phyloP scores from a whole-genome alignment of 176 grass and related monocot genomes.

The Thinopyrum elongatum region DNA sequence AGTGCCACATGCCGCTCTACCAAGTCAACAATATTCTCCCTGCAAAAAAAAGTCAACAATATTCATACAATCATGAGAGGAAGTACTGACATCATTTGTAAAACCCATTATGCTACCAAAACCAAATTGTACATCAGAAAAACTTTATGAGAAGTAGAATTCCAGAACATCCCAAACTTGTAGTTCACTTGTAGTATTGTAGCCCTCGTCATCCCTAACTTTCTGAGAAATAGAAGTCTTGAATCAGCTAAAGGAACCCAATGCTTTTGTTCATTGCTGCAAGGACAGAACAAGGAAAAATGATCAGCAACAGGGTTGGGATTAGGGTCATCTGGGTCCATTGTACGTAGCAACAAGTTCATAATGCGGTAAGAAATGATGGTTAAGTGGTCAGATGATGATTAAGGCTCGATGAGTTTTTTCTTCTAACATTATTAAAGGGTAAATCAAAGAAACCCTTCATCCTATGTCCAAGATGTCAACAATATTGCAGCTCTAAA shows the following conservation, averaged over 20 bases:
- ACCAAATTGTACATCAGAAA: constrained; percentile 64
- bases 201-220: constrained; percentile 66
- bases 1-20: constrained; percentile 62
- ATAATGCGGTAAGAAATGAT: no score
- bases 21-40: constrained; percentile 44
- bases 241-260: constrained; percentile 70
- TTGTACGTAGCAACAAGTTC: no score
- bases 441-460: no score
- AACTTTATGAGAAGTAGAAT: constrained; percentile 68
- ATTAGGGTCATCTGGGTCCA: no score
- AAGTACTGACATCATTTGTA: constrained; percentile 58
- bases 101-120: constrained; percentile 69
- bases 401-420: no score
- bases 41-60: not conserved
- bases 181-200: constrained; percentile 48
- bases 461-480: no score
- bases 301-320: not conserved
- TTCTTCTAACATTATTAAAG: no score
- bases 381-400: no score
- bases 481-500: no score
- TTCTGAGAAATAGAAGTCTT: no score
- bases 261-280: constrained; percentile 49
- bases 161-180: constrained; percentile 77
- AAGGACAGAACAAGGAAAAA: constrained; percentile 22
- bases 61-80: constrained; percentile 48